Percentiles rank a stretch among this genome's conserved stretches.
These are phyloP conservation scores for Beauveria bassiana DNA, from an alignment of 2,329 filamentous ascomycete genomes.

Conservation along the genomic window DNA sequence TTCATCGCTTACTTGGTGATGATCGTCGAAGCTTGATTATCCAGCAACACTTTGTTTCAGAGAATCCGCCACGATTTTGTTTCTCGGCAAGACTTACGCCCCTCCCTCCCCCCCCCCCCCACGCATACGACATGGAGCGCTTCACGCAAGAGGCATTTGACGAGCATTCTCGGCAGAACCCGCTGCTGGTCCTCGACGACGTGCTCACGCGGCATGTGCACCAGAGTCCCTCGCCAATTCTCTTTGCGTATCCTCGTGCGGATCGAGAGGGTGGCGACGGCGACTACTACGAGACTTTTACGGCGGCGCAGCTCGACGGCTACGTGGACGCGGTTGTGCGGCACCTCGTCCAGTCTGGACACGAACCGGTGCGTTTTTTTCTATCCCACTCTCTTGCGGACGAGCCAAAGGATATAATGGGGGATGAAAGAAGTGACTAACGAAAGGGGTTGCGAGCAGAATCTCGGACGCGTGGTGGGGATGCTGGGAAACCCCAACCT, in stretches of 20 bases:
- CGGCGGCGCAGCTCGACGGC: slow-evolving; percentile 2
- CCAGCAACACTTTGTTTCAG: too few species aligned
- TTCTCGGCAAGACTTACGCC: too few species aligned
- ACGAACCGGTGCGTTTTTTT: background rate
- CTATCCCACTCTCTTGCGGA: background rate
- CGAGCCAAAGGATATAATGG: too few species aligned
- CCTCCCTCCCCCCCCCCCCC: too few species aligned
- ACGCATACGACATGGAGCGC: background rate
- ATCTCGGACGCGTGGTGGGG: slow-evolving; percentile 25
- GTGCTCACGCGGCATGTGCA: background rate
- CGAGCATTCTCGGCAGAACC: background rate
- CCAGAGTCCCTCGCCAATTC: background rate
- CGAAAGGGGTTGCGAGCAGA: background rate
- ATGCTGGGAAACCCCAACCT: slow-evolving; percentile 46
- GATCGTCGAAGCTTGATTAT: too few species aligned
- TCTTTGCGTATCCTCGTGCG: slow-evolving; percentile 5
- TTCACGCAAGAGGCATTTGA: background rate
- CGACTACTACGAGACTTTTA: background rate
- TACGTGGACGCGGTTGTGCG: background rate
- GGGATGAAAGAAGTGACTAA: too few species aligned
- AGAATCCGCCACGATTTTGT: too few species aligned
- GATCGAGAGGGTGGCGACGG: background rate
- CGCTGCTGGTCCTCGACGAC: slow-evolving; percentile 4
- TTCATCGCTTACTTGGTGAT: too few species aligned
- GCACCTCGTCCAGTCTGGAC: background rate